Evolutionary conservation across 2,329 filamentous ascomycete species (phyloP), one percentile per base, ranked within the genome.

Genomic region (Parascedosporium putredinis): DNA sequence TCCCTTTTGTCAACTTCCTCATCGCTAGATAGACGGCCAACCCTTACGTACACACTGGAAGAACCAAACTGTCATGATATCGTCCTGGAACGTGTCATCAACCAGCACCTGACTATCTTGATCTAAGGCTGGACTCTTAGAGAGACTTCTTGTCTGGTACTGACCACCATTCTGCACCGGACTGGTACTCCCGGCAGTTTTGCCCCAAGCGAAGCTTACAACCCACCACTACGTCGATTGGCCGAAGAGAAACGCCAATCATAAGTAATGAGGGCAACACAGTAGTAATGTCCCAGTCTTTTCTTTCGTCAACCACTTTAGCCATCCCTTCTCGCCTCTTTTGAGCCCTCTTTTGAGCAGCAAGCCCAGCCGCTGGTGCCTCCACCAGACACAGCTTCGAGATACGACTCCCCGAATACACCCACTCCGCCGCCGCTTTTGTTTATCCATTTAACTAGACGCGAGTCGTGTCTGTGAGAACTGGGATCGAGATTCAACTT

Each of bases 201-300:
- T 22, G 9, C 36, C 36, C 22, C 36, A 40, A 40, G 36, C 36
- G 18, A n/a, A 40, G 36, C 36, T 40, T 40, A 40, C 36, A 40
- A 23, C 18, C 36, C 36, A 40, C 36, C n/a, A 16, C 36, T 20
- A 40, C 36, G n/a, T 40, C 22, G n/a, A 8, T 18, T 40, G 18
- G 18, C n/a, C 16, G 18, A n/a, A 40, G 9, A n/a, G 10, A 18
- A n/a, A 40, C 36, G 36, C 36, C 36, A 40, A 40, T 40, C 36
- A 40, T 40, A 40, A 18, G n/a, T n/a, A 40, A 40, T 40, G 18
- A 23, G 18, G 36, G 22, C 36, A 40, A 22, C 36, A 40, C 18
- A 40, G 36, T 40, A 40, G 36, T 40, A 40, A 40, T 40, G 36
- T 22, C 10, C 36, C 18, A 40, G n/a, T 40, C 36, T n/a, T 40